Conservation (phyloP, 2,329 filamentous ascomycete species). For the Chaetomiaceae sp. region DNA sequence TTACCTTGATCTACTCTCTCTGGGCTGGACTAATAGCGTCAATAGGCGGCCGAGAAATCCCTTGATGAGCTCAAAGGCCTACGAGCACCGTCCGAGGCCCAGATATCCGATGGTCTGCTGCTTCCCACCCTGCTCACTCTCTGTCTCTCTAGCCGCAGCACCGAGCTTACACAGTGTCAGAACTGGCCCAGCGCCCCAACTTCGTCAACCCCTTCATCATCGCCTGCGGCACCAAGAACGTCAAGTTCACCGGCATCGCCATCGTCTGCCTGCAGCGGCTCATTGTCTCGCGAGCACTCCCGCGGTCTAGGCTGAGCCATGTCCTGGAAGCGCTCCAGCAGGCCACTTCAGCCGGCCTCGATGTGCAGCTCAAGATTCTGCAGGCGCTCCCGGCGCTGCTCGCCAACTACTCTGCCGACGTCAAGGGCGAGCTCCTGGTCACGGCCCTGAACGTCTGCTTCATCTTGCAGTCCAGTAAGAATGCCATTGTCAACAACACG, state of each 20-base stretch:
- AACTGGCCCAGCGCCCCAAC: conserved; percentile 71
- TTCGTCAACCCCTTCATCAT: conserved; percentile 94
- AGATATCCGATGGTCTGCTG: conserved; percentile 59
- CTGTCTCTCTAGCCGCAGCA: conserved; percentile 24
- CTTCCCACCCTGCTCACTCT: conserved; percentile 22
- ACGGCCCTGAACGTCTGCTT: conserved; percentile 86
- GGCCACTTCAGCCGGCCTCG: conserved; percentile 70
- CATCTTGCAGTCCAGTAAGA: conserved; percentile 83
- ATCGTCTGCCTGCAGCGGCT: conserved; percentile 85
- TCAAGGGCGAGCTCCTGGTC: conserved; percentile 75
- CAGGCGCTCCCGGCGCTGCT: conserved; percentile 84
- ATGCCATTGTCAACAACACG: conserved; percentile 88
- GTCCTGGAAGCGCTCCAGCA: conserved; percentile 84
- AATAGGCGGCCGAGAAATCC: conserved; percentile 84
- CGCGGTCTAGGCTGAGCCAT: conserved; percentile 72
- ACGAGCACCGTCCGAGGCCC: conserved; percentile 66
- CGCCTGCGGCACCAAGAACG: conserved; percentile 83
- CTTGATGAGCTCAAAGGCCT: conserved; percentile 80
- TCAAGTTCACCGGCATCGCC: conserved; percentile 81
- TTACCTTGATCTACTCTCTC: neutral
- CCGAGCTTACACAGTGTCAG: conserved; percentile 40
- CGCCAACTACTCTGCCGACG: conserved; percentile 79
- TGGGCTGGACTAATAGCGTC: neutral
- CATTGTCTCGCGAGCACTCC: conserved; percentile 73
- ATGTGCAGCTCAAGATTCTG: conserved; percentile 92